Base-by-base conservation (phyloP, 306 rosid genomes). In the Vachellia collinsii region DNA sequence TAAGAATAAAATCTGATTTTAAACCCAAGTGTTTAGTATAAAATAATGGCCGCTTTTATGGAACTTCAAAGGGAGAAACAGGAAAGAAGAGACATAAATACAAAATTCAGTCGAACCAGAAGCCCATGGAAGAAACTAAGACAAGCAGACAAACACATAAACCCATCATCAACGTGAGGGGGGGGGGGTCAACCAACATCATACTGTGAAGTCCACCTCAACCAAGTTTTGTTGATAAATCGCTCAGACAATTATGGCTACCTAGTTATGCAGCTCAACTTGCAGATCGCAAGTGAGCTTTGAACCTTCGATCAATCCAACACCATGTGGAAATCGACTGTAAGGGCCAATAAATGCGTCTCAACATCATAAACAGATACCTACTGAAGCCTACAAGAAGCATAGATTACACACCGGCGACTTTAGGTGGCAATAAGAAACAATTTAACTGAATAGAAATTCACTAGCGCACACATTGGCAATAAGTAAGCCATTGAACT, bases 181-280 rank as follows among this genome's bases (percentile, higher is more conserved):
- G 7, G 14, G 38, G 4, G 6, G 50, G 75, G 37, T 66, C 37
- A 70, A 19, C 47, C 75, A 39, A 80, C n/a, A 64, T 19, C 48
- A 53, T 47, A 56, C 11, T 29, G 34, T 63, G 43, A 68, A 68
- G 34, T n/a, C 72, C 9, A 17, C 68, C 44, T 41, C 44, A 78
- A 77, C 44, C 44, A 47, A 65, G 42, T 68, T 37, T 58, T 38
- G 16, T n/a, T 44, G 43, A 72, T 14, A 80, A 65, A 56, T 44
- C 44, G 68, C 41, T 16, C 36, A 41, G 7, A 59, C 56, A 29
- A 4, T 4, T 48, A 20, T 22, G 66, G 34, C 53, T 66, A 20
- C 42, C 19, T 11, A 36, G 6, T 77, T 37, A 9, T 4, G 70
- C 22, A 43, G 38, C 63, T 64, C 44, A 46, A 11, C 47, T 17